Conservation (phyloP, 768 basidiomycete genomes). For the Mycena leptocephala region DNA sequence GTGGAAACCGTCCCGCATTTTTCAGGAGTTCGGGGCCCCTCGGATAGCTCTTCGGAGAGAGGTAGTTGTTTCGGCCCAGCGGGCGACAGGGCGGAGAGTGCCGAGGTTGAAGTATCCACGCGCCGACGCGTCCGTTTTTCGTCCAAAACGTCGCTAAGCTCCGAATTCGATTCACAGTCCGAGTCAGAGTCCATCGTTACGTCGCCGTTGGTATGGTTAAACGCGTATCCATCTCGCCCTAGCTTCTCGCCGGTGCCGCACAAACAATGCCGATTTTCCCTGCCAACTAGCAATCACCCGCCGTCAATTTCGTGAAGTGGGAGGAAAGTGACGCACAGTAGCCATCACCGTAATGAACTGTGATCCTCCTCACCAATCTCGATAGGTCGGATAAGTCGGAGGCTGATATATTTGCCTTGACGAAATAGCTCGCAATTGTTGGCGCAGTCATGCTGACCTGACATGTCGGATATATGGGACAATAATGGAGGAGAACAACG, state of each 20-base stretch:
- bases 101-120: conserved; percentile 87
- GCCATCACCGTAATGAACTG: conserved; percentile 92
- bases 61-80: too few species aligned
- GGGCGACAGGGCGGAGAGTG: too few species aligned
- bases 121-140: conserved; percentile 87
- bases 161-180: conserved; percentile 65
- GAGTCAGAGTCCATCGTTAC: conserved; percentile 62
- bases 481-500: conserved; percentile 51
- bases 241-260: conserved; percentile 91
- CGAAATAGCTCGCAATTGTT: conserved; percentile 93
- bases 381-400: conserved; percentile 86
- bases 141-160: too few species aligned
- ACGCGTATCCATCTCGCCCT: conserved; percentile 83
- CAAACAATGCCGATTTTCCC: conserved; percentile 77
- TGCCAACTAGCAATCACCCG: conserved; percentile 55
- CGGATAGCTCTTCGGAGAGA: too few species aligned
- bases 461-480: conserved; percentile 43
- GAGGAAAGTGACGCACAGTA: conserved; percentile 78
- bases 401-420: conserved; percentile 92
- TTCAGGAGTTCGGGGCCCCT: too few species aligned
- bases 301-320: conserved; percentile 37
- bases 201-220: conserved; percentile 66
- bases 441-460: conserved; percentile 92
- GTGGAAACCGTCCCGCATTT: too few species aligned
- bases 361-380: conserved; percentile 89